phyloP scores from a whole-genome alignment of 768 basidiomycete genomes.

The Cystofilobasidium bisporidii region DNA sequence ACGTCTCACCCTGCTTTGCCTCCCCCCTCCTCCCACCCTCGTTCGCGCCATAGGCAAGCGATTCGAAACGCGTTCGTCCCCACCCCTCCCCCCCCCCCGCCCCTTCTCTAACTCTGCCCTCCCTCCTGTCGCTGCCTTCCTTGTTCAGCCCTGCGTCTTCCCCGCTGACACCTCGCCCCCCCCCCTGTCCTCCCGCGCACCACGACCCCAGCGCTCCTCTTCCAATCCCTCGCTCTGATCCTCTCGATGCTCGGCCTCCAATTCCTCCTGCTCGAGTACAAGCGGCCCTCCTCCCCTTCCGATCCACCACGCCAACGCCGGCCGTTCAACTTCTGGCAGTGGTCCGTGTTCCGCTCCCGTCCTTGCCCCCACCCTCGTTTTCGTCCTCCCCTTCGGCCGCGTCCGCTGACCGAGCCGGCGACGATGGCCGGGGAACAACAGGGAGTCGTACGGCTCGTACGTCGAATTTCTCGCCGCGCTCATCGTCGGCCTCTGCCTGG shows the following conservation, averaged over 20 bases:
- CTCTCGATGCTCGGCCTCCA: constrained; percentile 25
- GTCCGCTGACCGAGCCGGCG: too few relatives aligned
- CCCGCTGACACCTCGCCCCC: not conserved
- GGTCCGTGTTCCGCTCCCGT: not conserved
- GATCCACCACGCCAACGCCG: not conserved
- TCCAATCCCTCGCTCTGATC: constrained; percentile 23
- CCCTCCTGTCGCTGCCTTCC: too few relatives aligned
- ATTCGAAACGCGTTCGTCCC: constrained; percentile 4
- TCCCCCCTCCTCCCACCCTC: not conserved
- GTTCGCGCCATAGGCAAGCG: not conserved
- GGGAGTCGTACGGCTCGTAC: constrained; percentile 17
- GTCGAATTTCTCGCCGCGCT: constrained; percentile 26
- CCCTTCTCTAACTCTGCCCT: not conserved
- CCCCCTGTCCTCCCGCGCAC: not conserved
- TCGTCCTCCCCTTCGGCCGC: too few relatives aligned
- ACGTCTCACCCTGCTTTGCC: not conserved
- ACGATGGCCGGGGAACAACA: too few relatives aligned
- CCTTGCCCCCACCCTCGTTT: not conserved
- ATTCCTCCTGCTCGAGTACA: constrained; percentile 21
- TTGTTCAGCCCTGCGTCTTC: not conserved
- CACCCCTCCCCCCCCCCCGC: not conserved
- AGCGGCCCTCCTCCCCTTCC: not conserved
- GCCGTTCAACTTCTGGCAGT: constrained; percentile 26
- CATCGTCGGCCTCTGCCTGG: constrained; percentile 19
- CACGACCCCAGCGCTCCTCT: constrained; percentile 19